A percentile compares a stretch with the other conserved stretches of the same genome.
Evolutionary conservation across 2,329 filamentous ascomycete species (phyloP).

Genomic region (Penicillium sumatraense): DNA sequence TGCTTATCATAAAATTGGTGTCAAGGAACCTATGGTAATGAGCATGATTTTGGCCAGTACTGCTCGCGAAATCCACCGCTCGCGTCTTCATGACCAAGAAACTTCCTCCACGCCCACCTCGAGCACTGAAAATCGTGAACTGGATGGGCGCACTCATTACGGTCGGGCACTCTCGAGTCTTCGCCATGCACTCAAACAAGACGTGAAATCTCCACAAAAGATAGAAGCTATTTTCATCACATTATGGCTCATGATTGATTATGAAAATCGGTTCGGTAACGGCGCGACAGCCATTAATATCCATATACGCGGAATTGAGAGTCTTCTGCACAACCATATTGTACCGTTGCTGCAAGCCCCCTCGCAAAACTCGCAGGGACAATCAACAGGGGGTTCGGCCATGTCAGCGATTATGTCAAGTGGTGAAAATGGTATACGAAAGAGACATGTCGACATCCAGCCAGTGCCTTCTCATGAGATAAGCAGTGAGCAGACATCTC

Average conservation of each 20-base stretch:
- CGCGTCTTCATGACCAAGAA: slow-evolving; percentile 22
- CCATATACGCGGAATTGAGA: slow-evolving; percentile 29
- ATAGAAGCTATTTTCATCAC: slow-evolving; percentile 35
- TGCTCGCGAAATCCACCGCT: slow-evolving; percentile 28
- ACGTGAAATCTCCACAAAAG: slow-evolving; percentile 26
- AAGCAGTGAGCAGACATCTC: background rate
- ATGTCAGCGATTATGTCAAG: background rate
- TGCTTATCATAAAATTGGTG: slow-evolving; percentile 31
- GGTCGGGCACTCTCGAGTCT: slow-evolving; percentile 30
- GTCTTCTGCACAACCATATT: slow-evolving; percentile 29
- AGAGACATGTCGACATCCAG: background rate
- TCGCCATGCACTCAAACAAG: slow-evolving; percentile 27
- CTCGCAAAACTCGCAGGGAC: background rate
- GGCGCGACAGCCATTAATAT: slow-evolving; percentile 30
- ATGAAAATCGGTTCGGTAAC: slow-evolving; percentile 32
- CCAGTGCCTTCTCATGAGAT: background rate
- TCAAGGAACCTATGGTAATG: slow-evolving; percentile 34
- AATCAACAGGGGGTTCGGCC: background rate
- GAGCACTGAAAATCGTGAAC: slow-evolving; percentile 16
- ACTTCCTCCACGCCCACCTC: background rate
- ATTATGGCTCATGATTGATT: slow-evolving; percentile 35
- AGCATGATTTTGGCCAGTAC: slow-evolving; percentile 33
- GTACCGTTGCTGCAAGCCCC: slow-evolving; percentile 24
- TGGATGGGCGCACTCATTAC: slow-evolving; percentile 30
- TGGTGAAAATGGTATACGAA: background rate